Evolutionary conservation across 345 rosid genomes (phyloP).

Genomic region (Brassica incana): DNA sequence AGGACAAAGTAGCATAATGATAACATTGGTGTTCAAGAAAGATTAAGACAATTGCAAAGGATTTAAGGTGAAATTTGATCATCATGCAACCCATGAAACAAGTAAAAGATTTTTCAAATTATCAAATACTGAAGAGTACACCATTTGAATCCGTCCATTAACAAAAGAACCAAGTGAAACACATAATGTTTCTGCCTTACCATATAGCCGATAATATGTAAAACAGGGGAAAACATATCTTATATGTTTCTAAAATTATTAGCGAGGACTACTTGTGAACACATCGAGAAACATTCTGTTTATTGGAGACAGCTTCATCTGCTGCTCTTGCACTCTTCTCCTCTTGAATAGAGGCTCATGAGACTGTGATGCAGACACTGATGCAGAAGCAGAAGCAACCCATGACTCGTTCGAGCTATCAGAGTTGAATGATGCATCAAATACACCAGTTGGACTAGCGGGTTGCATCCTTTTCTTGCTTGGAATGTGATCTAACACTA

Average conservation of each 20-base stretch:
- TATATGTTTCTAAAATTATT: constrained; percentile 31
- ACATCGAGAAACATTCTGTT: constrained; percentile 47
- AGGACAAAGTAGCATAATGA: neutral
- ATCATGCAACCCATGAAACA: constrained; percentile 7
- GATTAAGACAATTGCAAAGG: neutral
- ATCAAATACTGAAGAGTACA: constrained; percentile 24
- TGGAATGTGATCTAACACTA: constrained; percentile 50
- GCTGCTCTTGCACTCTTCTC: constrained; percentile 67
- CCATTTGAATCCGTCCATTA: constrained; percentile 18
- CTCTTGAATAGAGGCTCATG: constrained; percentile 58
- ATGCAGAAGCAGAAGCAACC: constrained; percentile 36
- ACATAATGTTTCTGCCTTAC: constrained; percentile 14
- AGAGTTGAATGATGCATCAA: constrained; percentile 63
- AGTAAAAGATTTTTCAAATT: neutral
- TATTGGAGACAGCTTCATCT: constrained; percentile 60
- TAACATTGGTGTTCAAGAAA: neutral
- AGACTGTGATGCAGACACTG: constrained; percentile 41
- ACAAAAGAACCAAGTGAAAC: constrained; percentile 22
- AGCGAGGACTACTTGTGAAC: constrained; percentile 66
- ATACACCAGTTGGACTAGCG: constrained; percentile 62
- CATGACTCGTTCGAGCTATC: constrained; percentile 79
- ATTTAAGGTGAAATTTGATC: neutral
- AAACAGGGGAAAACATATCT: constrained; percentile 19
- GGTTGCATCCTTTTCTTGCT: constrained; percentile 57
- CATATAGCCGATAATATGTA: constrained; percentile 16